Conservation (phyloP, 129 eudicot genomes). For the Tagetes erecta region DNA sequence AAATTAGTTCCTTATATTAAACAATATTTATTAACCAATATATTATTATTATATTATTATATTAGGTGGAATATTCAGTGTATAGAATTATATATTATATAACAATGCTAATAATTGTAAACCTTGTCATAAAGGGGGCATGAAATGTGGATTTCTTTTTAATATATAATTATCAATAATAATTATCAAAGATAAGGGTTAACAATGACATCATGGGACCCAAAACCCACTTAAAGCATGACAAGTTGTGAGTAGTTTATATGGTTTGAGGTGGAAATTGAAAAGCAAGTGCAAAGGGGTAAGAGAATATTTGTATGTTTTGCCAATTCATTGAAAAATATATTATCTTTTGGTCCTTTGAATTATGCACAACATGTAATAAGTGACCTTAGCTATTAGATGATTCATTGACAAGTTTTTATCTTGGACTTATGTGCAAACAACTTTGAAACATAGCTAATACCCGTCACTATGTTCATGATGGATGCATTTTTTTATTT, state of each 20-base stretch:
- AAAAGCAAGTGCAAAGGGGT: conserved; percentile 34
- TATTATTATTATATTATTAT: no score
- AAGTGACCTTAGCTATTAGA: conserved; percentile 1
- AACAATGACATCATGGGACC: conserved; percentile 42
- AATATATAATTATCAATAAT: conserved; percentile 15
- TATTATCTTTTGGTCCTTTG: conserved; percentile 29
- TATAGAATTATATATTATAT: no score
- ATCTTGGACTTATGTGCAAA: conserved; percentile 12
- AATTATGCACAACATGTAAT: conserved; percentile 23
- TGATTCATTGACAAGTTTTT: conserved; percentile 10
- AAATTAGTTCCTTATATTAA: no score
- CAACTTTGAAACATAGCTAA: conserved; percentile 7
- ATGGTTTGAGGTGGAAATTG: conserved; percentile 41
- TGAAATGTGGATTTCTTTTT: conserved; percentile 21
- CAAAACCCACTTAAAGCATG: conserved; percentile 37
- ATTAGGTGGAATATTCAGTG: no score
- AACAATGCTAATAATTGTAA: conserved; percentile 15
- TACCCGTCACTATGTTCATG: conserved; percentile 21
- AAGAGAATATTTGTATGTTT: conserved; percentile 29
- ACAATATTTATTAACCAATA: no score
- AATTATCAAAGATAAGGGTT: conserved; percentile 37
- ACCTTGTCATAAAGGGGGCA: conserved; percentile 21
- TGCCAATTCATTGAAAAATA: conserved; percentile 23
- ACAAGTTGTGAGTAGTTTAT: conserved; percentile 35
- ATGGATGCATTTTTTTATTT: conserved; percentile 16